Evolutionary conservation across 768 basidiomycete genomes (phyloP).

Genomic region (Russula vinacea): DNA sequence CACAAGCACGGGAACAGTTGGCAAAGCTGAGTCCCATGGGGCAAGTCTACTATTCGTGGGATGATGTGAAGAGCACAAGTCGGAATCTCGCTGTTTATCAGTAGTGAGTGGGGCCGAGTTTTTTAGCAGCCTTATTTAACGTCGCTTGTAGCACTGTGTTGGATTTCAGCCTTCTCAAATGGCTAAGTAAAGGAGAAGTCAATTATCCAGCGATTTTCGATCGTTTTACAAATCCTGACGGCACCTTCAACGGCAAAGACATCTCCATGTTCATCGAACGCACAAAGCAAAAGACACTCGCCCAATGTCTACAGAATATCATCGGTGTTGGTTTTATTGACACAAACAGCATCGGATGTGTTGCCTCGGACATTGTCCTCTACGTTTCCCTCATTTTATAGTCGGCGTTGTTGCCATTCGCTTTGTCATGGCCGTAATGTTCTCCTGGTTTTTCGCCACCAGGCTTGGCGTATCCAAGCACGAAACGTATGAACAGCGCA

Average conservation of each 20-base stretch:
- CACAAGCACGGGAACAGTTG: constrained; percentile 53
- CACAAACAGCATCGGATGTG: constrained; percentile 90
- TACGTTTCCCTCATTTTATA: constrained; percentile 95
- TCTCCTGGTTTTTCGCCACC: constrained; percentile 98
- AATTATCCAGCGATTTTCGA: constrained; percentile 83
- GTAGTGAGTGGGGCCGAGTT: constrained; percentile 55
- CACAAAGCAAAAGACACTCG: constrained; percentile 61
- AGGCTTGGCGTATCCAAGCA: constrained; percentile 88
- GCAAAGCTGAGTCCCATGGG: constrained; percentile 56
- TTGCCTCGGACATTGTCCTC: constrained; percentile 91
- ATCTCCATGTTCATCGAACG: constrained; percentile 84
- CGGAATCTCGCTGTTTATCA: constrained; percentile 93
- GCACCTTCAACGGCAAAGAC: constrained; percentile 77
- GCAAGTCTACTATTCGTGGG: constrained; percentile 93
- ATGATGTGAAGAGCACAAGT: constrained; percentile 61
- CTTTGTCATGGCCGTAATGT: constrained; percentile 95
- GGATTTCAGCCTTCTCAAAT: constrained; percentile 79
- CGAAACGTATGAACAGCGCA: constrained; percentile 90
- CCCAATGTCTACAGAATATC: constrained; percentile 81
- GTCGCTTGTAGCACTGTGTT: constrained; percentile 64
- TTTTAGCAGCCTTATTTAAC: constrained; percentile 12
- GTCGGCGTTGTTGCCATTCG: constrained; percentile 94
- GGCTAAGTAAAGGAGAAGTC: constrained; percentile 80
- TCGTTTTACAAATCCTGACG: constrained; percentile 62
- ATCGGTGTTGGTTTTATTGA: constrained; percentile 91